phyloP scores from a whole-genome alignment of 306 rosid genomes.

The Cicer pinnatifidum region DNA sequence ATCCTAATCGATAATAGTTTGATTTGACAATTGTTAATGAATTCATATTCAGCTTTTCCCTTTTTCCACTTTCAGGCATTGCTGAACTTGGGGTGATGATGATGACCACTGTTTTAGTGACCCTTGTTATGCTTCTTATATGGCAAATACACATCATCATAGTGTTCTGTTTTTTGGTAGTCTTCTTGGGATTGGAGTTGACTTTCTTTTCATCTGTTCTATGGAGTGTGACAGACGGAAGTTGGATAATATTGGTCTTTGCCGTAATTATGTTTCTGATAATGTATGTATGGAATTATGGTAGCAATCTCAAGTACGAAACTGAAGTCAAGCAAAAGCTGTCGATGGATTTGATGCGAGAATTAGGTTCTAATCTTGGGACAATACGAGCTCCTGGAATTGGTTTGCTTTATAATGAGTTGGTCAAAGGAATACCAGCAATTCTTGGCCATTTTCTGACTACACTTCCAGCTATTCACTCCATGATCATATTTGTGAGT shows the following conservation, averaged over 20 bases:
- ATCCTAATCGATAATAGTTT: constrained; percentile 34
- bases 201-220: constrained; percentile 87
- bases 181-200: constrained; percentile 91
- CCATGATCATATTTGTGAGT: constrained; percentile 93
- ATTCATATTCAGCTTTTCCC: constrained; percentile 35
- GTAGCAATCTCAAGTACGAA: constrained; percentile 96
- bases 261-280: constrained; percentile 80
- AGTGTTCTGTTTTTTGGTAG: constrained; percentile 65
- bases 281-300: constrained; percentile 91
- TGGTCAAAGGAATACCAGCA: constrained; percentile 96
- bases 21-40: constrained; percentile 15
- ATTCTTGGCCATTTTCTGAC: constrained; percentile 95
- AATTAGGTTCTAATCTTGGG: constrained; percentile 91
- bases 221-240: constrained; percentile 92
- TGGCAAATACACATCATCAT: constrained; percentile 87
- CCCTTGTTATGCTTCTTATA: constrained; percentile 97
- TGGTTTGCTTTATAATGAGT: constrained; percentile 92
- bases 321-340: constrained; percentile 94
- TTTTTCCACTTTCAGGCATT: constrained; percentile 66
- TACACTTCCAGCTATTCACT: constrained; percentile 64
- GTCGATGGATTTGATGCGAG: constrained; percentile 87
- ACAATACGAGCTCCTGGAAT: constrained; percentile 98
- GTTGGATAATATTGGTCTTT: constrained; percentile 97
- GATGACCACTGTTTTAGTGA: constrained; percentile 90
- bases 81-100: constrained; percentile 99